phyloP scores from a whole-genome alignment of 495 filamentous ascomycete species.

The Choiromyces venosus region DNA sequence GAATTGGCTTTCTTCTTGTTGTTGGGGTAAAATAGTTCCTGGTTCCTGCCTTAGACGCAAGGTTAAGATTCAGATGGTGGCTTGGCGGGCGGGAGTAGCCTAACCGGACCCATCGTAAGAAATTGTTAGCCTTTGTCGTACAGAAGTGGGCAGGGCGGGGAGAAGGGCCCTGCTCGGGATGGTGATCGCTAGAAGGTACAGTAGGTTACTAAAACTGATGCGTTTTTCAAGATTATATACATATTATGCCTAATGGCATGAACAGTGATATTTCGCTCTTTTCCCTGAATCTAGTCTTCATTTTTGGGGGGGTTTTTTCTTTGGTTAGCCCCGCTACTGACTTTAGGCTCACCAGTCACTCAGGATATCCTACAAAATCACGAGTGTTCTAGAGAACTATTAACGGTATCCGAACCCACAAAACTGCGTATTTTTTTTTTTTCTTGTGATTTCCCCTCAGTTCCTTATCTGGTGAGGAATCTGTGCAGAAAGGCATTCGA shows the following conservation, averaged over 20 bases:
- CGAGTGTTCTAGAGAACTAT: background rate
- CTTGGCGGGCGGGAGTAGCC: background rate
- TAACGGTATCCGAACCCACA: background rate
- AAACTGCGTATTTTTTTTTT: too few species aligned
- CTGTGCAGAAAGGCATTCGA: background rate
- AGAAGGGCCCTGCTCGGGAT: background rate
- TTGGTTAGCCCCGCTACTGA: too few species aligned
- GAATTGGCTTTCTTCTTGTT: background rate
- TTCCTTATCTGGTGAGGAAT: background rate
- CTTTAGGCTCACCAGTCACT: background rate
- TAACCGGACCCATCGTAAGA: background rate
- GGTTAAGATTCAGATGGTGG: background rate
- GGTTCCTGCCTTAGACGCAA: background rate
- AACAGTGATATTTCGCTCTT: background rate
- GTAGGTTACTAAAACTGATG: background rate
- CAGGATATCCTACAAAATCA: background rate
- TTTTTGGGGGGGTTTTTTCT: too few species aligned
- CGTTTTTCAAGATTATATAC: background rate
- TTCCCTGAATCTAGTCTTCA: background rate
- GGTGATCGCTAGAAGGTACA: background rate
- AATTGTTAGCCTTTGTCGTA: background rate
- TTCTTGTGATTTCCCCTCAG: too few species aligned
- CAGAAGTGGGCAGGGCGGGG: background rate
- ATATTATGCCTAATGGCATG: background rate
- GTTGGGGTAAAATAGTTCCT: background rate